Evolutionary conservation across 345 rosid species (phyloP).

Genomic region (Gossypium thurberi): DNA sequence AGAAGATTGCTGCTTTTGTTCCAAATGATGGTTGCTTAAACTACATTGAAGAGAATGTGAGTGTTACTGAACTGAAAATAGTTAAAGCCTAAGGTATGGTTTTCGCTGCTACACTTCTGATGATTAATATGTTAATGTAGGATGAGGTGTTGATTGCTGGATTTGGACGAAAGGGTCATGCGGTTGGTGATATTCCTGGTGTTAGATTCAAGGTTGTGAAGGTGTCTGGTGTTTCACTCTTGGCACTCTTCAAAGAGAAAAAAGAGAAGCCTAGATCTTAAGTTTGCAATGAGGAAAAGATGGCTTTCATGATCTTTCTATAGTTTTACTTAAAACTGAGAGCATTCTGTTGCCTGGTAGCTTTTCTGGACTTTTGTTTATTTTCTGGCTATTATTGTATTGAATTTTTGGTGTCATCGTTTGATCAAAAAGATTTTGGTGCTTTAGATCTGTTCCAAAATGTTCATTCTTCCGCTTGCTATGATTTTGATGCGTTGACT

Average conservation of each 20-base stretch:
- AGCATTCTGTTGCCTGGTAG: background rate
- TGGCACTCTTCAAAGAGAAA: constrained; percentile 49
- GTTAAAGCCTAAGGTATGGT: background rate
- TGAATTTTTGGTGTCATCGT: background rate
- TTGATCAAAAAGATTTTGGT: background rate
- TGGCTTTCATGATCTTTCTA: background rate
- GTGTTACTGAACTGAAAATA: background rate
- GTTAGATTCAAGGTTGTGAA: constrained; percentile 57
- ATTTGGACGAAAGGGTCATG: constrained; percentile 74
- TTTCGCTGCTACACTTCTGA: background rate
- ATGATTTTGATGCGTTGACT: background rate
- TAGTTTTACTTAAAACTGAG: constrained; percentile 6
- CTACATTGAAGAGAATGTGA: constrained; percentile 3
- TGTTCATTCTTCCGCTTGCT: background rate
- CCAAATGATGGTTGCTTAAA: background rate
- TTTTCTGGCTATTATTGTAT: constrained; percentile 7
- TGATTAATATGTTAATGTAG: constrained; percentile 18
- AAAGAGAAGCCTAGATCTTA: constrained; percentile 51
- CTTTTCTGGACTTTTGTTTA: background rate
- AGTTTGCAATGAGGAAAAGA: background rate
- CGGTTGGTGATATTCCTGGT: constrained; percentile 83
- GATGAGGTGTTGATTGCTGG: constrained; percentile 76
- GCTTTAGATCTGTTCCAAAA: background rate
- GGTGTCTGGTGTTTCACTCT: constrained; percentile 13
- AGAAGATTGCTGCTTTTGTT: constrained; percentile 1